Base-by-base conservation (phyloP, 2,329 filamentous ascomycete species). In the Triangularia verruculosa region DNA sequence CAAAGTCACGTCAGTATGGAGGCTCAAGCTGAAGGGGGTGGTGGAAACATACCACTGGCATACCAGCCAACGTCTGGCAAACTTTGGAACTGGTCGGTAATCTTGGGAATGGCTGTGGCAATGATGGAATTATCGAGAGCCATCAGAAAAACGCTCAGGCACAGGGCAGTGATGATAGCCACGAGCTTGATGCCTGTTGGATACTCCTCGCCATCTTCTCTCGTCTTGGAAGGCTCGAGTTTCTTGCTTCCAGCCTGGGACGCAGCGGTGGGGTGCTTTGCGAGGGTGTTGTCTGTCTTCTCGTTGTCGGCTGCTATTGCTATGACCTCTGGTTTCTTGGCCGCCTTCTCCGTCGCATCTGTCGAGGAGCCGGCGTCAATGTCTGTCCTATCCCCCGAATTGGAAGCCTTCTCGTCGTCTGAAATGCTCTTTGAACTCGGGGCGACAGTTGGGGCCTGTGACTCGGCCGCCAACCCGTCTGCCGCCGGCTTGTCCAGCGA, bases 1-100 rank as follows among this genome's bases (percentile, higher is more conserved):
- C 8, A 8, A 17, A 0, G 1, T 2, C 3, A 7, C 7, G 8
- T 47, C 13, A 47, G 39, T 12, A 20, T 47, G 15, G n/a, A n/a
- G n/a, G 43, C 61, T 32, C 61, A 47, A 39, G 4, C 11, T 22
- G 25, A 56, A 3, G 51, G 27, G 28, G 20, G 20, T 24, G 12
- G 28, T 8, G 11, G 17, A 3, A 15, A 20, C 39, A 20, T 47
- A 47, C 39, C 39, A 47, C 39, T 47, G n/a, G 77, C 78, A 59
- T 81, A 81, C 79, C 80, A 82, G 54, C 78, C 79, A 3, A 82
- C 76, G 61, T 81, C 79, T 4, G 74, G 71, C 0, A 80, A 70
- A 39, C 75, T 73, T n/a, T 78, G 72, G 68, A 78, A 76, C 17
- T 75, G 67, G 61, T 75, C 71, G 0, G 76, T 77, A 63, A 78